A percentile compares a stretch with the other conserved stretches of the same genome.
These are phyloP conservation scores for Epichloe festucae DNA, from an alignment of 2,329 filamentous ascomycete genomes.

Conservation along the genomic window DNA sequence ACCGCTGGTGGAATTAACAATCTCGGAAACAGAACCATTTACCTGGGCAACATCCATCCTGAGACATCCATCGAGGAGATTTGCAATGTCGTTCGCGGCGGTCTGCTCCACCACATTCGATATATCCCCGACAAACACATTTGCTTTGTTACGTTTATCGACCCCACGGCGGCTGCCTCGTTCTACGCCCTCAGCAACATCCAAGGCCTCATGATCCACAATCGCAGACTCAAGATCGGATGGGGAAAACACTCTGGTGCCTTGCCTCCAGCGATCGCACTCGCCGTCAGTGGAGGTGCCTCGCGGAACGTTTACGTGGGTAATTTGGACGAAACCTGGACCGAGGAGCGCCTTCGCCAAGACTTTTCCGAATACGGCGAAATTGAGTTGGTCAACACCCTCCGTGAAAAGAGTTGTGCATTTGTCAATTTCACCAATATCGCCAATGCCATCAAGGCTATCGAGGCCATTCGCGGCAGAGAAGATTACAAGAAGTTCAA, in stretches of 20 bases:
- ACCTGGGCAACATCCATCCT: conserved; percentile 95
- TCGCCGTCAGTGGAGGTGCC: conserved; percentile 90
- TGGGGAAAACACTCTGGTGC: conserved; percentile 99
- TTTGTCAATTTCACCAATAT: conserved; percentile 99
- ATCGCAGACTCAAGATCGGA: conserved; percentile 91
- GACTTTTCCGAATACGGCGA: conserved; percentile 97
- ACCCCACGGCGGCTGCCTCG: conserved; percentile 90
- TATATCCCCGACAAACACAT: conserved; percentile 99
- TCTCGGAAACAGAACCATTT: conserved; percentile 92
- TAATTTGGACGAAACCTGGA: conserved; percentile 95
- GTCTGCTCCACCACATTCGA: conserved; percentile 91
- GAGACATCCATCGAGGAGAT: conserved; percentile 99
- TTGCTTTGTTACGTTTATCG: conserved; percentile 98
- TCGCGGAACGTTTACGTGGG: conserved; percentile 98
- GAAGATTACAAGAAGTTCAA: conserved; percentile 98
- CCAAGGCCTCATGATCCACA: conserved; percentile 98
- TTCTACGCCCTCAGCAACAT: conserved; percentile 97
- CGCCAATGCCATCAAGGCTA: conserved; percentile 98
- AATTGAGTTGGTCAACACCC: conserved; percentile 91
- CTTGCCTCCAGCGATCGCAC: conserved; percentile 84
- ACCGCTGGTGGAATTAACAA: conserved; percentile 96
- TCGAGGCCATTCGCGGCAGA: conserved; percentile 85
- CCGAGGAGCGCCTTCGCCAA: conserved; percentile 84
- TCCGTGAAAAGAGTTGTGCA: conserved; percentile 97
- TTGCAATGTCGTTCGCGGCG: conserved; percentile 94